Evolutionary conservation across 306 rosid species (phyloP).

Genomic region (Cucumis sativus): DNA sequence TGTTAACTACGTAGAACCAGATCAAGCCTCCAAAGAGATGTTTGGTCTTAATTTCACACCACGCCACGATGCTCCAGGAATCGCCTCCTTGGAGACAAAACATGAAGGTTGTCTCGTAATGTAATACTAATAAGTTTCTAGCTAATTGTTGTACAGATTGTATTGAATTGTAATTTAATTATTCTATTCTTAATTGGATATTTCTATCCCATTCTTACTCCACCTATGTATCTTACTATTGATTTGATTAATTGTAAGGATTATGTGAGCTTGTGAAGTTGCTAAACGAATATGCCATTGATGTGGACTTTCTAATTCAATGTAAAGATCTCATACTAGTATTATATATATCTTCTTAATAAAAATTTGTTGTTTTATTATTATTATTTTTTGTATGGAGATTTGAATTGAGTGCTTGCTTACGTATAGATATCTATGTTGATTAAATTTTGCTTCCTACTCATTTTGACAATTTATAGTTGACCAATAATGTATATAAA

Average conservation of each 20-base stretch:
- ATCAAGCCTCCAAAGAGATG: constrained; percentile 87
- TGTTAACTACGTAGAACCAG: constrained; percentile 65
- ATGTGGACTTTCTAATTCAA: not conserved
- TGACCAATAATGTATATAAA: too few species aligned
- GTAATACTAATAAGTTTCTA: not conserved
- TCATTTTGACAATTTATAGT: too few species aligned
- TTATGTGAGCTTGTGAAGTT: not conserved
- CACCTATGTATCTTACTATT: not conserved
- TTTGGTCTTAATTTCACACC: constrained; percentile 95
- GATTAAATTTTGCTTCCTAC: fast-evolving
- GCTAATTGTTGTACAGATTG: not conserved
- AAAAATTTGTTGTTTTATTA: too few species aligned
- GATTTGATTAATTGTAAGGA: not conserved
- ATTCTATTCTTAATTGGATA: not conserved
- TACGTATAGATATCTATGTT: too few species aligned
- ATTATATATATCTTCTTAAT: too few species aligned
- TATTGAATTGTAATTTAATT: not conserved
- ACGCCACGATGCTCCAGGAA: not conserved
- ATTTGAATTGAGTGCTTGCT: too few species aligned
- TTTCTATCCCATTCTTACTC: not conserved
- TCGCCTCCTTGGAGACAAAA: not conserved
- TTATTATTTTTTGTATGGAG: too few species aligned
- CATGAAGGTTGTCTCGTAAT: not conserved
- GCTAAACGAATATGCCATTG: not conserved
- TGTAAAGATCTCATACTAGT: too few species aligned